Percentiles rank a stretch among this genome's conserved stretches.
Conservation (phyloP, 306 rosid species). For the Astragalus membranaceus region DNA sequence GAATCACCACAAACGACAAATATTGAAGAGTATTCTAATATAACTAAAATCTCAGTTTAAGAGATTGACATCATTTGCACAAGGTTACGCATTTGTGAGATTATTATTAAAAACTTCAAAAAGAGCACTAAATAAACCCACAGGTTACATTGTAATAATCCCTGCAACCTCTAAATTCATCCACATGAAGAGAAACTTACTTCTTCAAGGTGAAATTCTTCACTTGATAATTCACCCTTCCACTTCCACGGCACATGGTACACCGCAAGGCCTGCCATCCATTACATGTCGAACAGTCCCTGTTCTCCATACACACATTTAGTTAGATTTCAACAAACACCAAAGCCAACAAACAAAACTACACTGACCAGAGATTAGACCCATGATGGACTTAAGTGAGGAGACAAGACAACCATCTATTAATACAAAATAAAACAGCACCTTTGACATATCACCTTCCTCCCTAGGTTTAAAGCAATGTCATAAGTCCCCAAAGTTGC, state of each 20-base stretch:
- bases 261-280: slow-evolving; percentile 97
- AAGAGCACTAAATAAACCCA: background rate
- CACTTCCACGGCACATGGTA: slow-evolving; percentile 84
- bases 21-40: background rate
- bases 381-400: background rate
- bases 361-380: background rate
- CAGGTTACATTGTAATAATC: background rate
- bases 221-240: slow-evolving; percentile 91
- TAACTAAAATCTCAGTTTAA: background rate
- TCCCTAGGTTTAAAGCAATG: slow-evolving; percentile 84
- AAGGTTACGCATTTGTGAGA: background rate
- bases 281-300: slow-evolving; percentile 76
- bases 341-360: slow-evolving; percentile 8
- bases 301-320: slow-evolving; percentile 30
- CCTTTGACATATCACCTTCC: slow-evolving; percentile 92
- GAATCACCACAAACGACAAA: slow-evolving; percentile 9
- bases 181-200: slow-evolving; percentile 30
- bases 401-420: background rate
- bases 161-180: slow-evolving; percentile 8
- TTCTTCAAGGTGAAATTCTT: slow-evolving; percentile 61
- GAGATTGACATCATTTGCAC: background rate
- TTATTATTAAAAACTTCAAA: background rate
- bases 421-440: slow-evolving; percentile 26
- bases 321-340: slow-evolving; percentile 20
- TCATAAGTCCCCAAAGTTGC: slow-evolving; percentile 96